phyloP scores from a whole-genome alignment of 2,329 filamentous ascomycete genomes.

The Fusarium phyllophilum region DNA sequence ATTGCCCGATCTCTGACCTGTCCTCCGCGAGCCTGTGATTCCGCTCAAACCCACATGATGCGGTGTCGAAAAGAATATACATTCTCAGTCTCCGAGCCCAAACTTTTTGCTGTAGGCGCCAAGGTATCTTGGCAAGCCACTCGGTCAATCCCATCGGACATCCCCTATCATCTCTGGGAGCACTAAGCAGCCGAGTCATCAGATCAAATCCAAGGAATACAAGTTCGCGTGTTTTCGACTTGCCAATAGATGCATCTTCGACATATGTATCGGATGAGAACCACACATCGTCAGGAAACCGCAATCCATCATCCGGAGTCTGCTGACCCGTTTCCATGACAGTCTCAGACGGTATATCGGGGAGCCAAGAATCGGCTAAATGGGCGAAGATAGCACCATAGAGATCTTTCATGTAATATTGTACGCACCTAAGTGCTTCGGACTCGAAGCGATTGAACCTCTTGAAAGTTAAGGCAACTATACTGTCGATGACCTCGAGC shows the following conservation, averaged over 20 bases:
- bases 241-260: too few species aligned
- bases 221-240: too few species aligned
- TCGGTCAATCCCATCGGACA: neutral
- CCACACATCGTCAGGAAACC: accelerated
- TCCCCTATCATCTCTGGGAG: neutral
- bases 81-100: too few species aligned
- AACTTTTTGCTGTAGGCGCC: neutral
- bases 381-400: neutral
- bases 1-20: neutral
- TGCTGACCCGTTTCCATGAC: too few species aligned
- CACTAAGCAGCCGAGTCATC: neutral
- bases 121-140: neutral
- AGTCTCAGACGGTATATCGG: neutral
- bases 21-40: too few species aligned
- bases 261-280: neutral
- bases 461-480: neutral
- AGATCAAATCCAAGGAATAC: accelerated
- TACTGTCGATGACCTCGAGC: neutral
- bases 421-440: neutral
- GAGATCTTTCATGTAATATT: neutral
- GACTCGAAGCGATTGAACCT: neutral
- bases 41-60: too few species aligned
- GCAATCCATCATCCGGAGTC: neutral
- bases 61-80: too few species aligned
- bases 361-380: accelerated